These are phyloP conservation scores for Bauhinia variegata DNA, from an alignment of 306 rosid genomes.

Conservation along the genomic window DNA sequence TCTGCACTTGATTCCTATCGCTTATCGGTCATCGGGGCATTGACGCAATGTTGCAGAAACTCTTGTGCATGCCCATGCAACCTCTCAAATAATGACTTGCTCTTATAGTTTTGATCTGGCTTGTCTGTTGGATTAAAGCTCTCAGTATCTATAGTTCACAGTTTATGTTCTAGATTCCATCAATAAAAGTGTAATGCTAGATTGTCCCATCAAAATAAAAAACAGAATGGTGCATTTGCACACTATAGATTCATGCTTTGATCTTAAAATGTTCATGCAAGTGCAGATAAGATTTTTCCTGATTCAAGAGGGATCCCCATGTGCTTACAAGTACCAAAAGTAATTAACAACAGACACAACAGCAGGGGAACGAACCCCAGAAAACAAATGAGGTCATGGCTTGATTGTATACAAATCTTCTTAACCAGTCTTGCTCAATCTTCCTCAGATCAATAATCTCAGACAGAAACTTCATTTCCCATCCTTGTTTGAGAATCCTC, in stretches of 20 bases:
- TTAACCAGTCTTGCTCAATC: conserved; percentile 52
- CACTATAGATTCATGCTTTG: no score
- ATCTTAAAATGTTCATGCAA: no score
- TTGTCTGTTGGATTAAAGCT: no score
- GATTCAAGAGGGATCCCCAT: conserved; percentile 58
- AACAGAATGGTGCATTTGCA: no score
- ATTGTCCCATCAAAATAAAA: no score
- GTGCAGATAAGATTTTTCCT: conserved; percentile 61
- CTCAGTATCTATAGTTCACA: no score
- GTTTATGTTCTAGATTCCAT: no score
- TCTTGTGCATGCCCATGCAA: no score
- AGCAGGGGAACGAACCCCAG: conserved; percentile 52
- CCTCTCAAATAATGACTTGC: no score
- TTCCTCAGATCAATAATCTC: conserved; percentile 47
- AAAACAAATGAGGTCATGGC: conserved; percentile 46
- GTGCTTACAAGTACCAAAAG: conserved; percentile 52
- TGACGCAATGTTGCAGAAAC: neutral
- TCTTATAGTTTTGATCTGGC: no score
- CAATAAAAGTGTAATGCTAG: no score
- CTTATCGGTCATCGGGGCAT: neutral
- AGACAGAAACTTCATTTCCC: conserved; percentile 68
- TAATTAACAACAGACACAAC: conserved; percentile 54
- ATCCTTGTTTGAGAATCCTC: conserved; percentile 68
- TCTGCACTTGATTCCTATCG: conserved; percentile 26
- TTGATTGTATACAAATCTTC: conserved; percentile 39